phyloP scores from a whole-genome alignment of 768 basidiomycete genomes.

The Calocybe cyanea region DNA sequence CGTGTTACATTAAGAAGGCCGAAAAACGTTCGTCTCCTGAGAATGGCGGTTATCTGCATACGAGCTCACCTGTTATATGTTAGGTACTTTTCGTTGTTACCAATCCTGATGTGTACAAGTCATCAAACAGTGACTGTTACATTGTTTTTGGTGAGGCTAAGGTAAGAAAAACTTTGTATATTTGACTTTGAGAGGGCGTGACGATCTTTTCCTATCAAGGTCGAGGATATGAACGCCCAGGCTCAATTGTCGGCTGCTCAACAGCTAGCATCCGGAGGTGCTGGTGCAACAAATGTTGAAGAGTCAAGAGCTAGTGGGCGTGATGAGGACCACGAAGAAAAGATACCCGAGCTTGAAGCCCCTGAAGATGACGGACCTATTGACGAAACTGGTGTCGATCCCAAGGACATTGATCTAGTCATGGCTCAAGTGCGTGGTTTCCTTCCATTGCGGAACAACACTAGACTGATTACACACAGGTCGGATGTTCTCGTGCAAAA shows the following conservation, averaged over 20 bases:
- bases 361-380: constrained; percentile 77
- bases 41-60: neutral
- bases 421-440: constrained; percentile 50
- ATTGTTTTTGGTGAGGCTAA: constrained; percentile 99
- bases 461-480: constrained; percentile 38
- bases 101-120: constrained; percentile 96
- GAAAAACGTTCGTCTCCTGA: constrained; percentile 67
- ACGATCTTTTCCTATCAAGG: constrained; percentile 33
- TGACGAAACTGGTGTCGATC: constrained; percentile 86
- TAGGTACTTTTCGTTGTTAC: constrained; percentile 91
- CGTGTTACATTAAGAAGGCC: constrained; percentile 93
- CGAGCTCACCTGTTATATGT: neutral
- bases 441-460: neutral
- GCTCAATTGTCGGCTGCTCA: constrained; percentile 77
- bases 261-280: constrained; percentile 60
- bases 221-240: constrained; percentile 84
- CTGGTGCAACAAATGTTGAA: constrained; percentile 44
- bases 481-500: constrained; percentile 87
- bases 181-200: neutral
- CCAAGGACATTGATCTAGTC: constrained; percentile 93
- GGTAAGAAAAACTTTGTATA: constrained; percentile 31
- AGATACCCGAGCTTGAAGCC: constrained; percentile 80
- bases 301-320: constrained; percentile 47
- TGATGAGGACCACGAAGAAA: constrained; percentile 69
- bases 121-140: constrained; percentile 95